phyloP scores from a whole-genome alignment of 495 filamentous ascomycete genomes.

The Trichocladium antarcticum region DNA sequence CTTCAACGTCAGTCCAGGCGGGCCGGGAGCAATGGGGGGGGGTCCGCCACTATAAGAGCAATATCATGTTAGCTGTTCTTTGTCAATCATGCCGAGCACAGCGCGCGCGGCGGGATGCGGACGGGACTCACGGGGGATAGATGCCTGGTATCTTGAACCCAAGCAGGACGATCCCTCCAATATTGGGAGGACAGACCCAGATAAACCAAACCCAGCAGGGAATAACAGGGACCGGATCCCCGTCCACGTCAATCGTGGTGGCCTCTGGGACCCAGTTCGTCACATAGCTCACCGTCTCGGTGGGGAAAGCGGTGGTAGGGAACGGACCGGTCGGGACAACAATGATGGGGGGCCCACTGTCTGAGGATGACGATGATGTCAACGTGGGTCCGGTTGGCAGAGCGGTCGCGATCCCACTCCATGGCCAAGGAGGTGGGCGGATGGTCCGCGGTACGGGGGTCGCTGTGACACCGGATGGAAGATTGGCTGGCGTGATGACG shows the following conservation, averaged over 20 bases:
- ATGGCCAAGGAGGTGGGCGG: not conserved
- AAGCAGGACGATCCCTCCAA: not conserved
- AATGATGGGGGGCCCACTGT: not conserved
- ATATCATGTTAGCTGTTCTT: too few species aligned
- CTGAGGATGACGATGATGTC: too few species aligned
- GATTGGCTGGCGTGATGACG: not conserved
- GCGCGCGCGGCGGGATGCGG: too few species aligned
- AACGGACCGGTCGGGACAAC: not conserved
- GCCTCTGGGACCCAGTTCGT: not conserved
- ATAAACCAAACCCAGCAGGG: constrained; percentile 5
- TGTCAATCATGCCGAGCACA: too few species aligned
- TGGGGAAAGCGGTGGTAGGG: not conserved
- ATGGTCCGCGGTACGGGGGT: not conserved
- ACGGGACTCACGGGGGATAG: not conserved
- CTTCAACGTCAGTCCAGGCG: not conserved
- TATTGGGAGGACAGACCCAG: not conserved
- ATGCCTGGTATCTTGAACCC: not conserved
- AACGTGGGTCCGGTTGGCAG: too few species aligned
- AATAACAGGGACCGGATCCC: not conserved
- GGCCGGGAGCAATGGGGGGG: not conserved
- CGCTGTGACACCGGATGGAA: not conserved
- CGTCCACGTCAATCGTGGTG: not conserved
- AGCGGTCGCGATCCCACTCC: not conserved
- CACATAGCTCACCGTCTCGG: not conserved
- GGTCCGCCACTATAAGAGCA: not conserved